These are phyloP conservation scores for Ceraceosorus guamensis DNA, from an alignment of 1,284 basidiomycete species.

Conservation along the genomic window DNA sequence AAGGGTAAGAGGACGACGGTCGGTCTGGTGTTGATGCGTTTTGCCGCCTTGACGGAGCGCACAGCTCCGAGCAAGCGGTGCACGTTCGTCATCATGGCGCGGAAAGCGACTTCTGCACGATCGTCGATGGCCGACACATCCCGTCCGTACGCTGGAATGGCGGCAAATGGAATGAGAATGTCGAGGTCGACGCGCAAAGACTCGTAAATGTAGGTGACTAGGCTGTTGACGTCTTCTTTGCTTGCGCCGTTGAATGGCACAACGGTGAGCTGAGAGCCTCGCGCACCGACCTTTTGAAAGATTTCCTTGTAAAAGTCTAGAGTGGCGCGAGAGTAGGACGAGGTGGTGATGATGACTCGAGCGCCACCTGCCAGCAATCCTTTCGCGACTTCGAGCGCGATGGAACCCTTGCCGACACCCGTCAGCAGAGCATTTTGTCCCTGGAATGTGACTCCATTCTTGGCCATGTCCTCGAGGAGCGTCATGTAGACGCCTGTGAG, in stretches of 20 bases:
- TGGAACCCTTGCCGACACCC: slow-evolving; percentile 93
- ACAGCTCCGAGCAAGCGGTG: slow-evolving; percentile 91
- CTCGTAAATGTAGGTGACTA: slow-evolving; percentile 96
- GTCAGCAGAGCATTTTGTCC: slow-evolving; percentile 97
- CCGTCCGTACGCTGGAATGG: slow-evolving; percentile 94
- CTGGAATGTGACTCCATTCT: slow-evolving; percentile 93
- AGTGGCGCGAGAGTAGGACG: slow-evolving; percentile 54
- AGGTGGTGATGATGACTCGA: slow-evolving; percentile 93
- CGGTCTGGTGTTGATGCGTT: slow-evolving; percentile 90
- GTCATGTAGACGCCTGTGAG: slow-evolving; percentile 75
- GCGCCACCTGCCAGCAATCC: slow-evolving; percentile 92
- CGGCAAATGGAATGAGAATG: slow-evolving; percentile 96
- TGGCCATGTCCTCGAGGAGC: slow-evolving; percentile 93
- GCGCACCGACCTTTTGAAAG: slow-evolving; percentile 89
- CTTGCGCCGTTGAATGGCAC: slow-evolving; percentile 98
- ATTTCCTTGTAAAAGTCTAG: slow-evolving; percentile 98
- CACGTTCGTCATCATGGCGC: slow-evolving; percentile 72
- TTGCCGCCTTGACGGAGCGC: slow-evolving; percentile 93
- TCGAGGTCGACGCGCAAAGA: slow-evolving; percentile 91
- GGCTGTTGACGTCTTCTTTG: slow-evolving; percentile 83
- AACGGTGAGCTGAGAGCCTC: slow-evolving; percentile 88
- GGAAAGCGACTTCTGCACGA: slow-evolving; percentile 92
- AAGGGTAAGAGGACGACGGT: slow-evolving; percentile 95
- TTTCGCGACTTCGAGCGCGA: slow-evolving; percentile 94
- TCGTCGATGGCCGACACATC: slow-evolving; percentile 96